phyloP scores from a whole-genome alignment of 2,329 filamentous ascomycete species.

The Aquanectria penicillioides region DNA sequence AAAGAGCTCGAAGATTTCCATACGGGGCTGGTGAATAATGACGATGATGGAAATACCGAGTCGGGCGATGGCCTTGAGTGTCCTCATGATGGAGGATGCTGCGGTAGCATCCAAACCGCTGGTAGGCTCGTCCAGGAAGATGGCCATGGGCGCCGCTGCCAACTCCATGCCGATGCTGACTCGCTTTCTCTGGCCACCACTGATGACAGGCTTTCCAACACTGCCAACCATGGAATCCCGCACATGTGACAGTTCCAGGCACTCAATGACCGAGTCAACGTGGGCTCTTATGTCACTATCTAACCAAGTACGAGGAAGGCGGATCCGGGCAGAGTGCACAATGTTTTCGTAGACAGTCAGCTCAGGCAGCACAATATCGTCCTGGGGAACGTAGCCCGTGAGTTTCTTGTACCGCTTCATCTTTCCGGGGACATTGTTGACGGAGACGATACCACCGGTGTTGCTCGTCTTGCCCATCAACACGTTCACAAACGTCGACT shows the following conservation, averaged over 20 bases:
- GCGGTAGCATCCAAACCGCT: conserved; percentile 65
- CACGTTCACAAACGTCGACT: conserved; percentile 68
- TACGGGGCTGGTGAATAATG: conserved; percentile 69
- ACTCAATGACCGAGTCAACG: conserved; percentile 66
- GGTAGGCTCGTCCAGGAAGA: conserved; percentile 65
- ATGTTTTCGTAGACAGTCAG: conserved; percentile 71
- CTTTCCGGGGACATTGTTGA: conserved; percentile 61
- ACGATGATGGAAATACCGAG: conserved; percentile 67
- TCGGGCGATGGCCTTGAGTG: conserved; percentile 62
- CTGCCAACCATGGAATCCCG: conserved; percentile 62
- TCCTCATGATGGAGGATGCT: conserved; percentile 64
- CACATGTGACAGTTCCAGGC: conserved; percentile 62
- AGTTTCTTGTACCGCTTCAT: conserved; percentile 66
- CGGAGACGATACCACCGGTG: conserved; percentile 60
- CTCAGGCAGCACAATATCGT: conserved; percentile 68
- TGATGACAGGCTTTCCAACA: conserved; percentile 61
- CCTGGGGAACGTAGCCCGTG: conserved; percentile 70
- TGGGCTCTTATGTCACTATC: conserved; percentile 60
- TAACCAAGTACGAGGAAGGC: conserved; percentile 62
- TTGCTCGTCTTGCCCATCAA: conserved; percentile 67
- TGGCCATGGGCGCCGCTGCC: conserved; percentile 64
- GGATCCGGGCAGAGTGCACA: conserved; percentile 65
- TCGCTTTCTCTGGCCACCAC: conserved; percentile 66
- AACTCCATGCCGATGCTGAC: conserved; percentile 70
- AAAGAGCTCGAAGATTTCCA: conserved; percentile 67